A percentile compares a stretch with the other conserved stretches of the same genome.
Conservation (phyloP, 73 alveolate genomes). For the Durusdinium trenchii region DNA sequence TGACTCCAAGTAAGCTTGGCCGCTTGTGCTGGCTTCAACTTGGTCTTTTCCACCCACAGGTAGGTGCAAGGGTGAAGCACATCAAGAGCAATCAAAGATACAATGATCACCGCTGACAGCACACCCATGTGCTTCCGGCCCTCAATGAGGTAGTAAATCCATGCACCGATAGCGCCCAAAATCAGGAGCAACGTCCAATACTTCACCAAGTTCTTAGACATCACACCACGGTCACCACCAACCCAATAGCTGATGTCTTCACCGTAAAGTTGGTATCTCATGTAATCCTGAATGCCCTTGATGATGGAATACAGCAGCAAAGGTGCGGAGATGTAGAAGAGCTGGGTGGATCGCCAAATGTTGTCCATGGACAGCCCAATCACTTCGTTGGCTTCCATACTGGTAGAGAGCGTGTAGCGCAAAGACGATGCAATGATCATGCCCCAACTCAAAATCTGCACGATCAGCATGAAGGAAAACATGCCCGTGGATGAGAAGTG, state of each 20-base stretch:
- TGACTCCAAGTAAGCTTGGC: conserved; percentile 94
- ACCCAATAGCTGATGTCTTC: conserved; percentile 94
- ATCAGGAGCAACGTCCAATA: conserved; percentile 77
- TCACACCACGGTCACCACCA: conserved; percentile 94
- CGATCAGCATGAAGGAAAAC: conserved; percentile 86
- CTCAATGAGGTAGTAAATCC: conserved; percentile 83
- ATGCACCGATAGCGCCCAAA: conserved; percentile 83
- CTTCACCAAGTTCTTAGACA: conserved; percentile 89
- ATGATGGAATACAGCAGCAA: conserved; percentile 86
- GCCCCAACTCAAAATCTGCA: conserved; percentile 88
- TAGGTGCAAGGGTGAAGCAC: conserved; percentile 94
- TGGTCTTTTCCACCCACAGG: conserved; percentile 81
- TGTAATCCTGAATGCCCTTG: conserved; percentile 73
- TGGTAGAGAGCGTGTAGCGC: conserved; percentile 91
- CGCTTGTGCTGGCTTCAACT: conserved; percentile 43
- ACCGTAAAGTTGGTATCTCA: conserved; percentile 86
- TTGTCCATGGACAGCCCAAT: conserved; percentile 90
- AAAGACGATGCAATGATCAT: conserved; percentile 86
- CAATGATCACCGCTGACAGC: conserved; percentile 82
- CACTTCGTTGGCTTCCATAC: conserved; percentile 94
- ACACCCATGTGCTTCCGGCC: conserved; percentile 92
- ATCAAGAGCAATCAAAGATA: conserved; percentile 65
- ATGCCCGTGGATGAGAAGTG: conserved; percentile 90
- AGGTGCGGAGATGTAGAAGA: conserved; percentile 92
- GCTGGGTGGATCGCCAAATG: conserved; percentile 94